These are phyloP conservation scores for Chenopodium suecicum DNA, from an alignment of 148 eudicot genomes.

Conservation along the genomic window DNA sequence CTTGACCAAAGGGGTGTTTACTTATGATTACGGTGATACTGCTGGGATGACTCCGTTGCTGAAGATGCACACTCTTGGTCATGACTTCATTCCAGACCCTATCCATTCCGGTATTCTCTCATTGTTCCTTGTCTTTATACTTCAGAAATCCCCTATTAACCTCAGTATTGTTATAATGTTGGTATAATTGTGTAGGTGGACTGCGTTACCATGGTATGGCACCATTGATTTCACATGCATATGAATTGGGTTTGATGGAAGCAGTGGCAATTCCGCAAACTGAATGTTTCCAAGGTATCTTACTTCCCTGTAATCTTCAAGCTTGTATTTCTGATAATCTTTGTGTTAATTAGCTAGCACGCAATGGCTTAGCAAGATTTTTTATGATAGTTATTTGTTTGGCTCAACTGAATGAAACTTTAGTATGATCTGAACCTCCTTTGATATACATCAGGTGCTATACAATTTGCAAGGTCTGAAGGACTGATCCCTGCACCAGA, in stretches of 20 bases:
- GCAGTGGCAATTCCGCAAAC: conserved; percentile 82
- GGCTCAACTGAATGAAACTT: background rate
- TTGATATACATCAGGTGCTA: conserved; percentile 56
- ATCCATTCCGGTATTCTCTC: conserved; percentile 72
- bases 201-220: conserved; percentile 97
- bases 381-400: background rate
- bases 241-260: conserved; percentile 88
- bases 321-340: background rate
- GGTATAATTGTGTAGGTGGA: conserved; percentile 49
- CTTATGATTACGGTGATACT: conserved; percentile 93
- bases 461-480: conserved; percentile 87
- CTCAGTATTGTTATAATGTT: background rate
- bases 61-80: conserved; percentile 99
- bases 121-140: background rate
- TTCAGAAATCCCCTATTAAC: background rate
- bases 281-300: conserved; percentile 88
- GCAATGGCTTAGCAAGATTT: too few species aligned
- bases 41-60: conserved; percentile 93
- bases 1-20: conserved; percentile 84
- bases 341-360: background rate
- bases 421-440: background rate
- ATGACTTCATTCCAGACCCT: conserved; percentile 96
- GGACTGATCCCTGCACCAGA: conserved; percentile 96
- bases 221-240: conserved; percentile 88
- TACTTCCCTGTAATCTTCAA: background rate